Conservation (phyloP, 129 eudicot species). For the Kitagawia praeruptora region DNA sequence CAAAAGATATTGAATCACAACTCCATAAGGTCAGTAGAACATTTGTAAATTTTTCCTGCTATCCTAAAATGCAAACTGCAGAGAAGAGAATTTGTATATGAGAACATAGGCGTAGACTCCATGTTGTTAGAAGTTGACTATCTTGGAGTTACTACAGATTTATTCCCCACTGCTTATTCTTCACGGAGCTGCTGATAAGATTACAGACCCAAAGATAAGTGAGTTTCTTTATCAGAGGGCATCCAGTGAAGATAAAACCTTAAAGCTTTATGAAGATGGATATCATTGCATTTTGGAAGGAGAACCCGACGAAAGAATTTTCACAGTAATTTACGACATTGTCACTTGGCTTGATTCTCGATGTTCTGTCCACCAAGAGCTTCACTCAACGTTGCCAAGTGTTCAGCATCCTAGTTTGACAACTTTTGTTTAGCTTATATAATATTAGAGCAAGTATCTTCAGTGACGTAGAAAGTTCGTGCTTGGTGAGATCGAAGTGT, state of each 20-base stretch:
- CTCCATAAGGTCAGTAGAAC: conserved; percentile 49
- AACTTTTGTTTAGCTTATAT: background rate
- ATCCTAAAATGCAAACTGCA: background rate
- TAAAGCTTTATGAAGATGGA: conserved; percentile 73
- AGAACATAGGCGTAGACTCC: background rate
- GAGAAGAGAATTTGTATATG: background rate
- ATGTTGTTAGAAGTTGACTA: background rate
- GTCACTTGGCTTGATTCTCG: conserved; percentile 68
- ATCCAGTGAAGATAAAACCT: conserved; percentile 62
- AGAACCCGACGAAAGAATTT: conserved; percentile 79
- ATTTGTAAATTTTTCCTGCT: background rate
- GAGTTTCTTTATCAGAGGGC: conserved; percentile 57
- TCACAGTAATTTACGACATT: conserved; percentile 58
- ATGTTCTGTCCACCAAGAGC: conserved; percentile 23
- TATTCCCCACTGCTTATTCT: conserved; percentile 64
- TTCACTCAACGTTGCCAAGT: background rate
- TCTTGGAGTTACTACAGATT: conserved; percentile 25
- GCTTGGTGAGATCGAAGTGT: background rate
- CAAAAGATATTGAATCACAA: conserved; percentile 57
- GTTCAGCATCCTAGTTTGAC: background rate
- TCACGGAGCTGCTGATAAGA: conserved; percentile 70
- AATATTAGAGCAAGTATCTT: background rate
- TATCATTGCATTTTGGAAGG: conserved; percentile 89
- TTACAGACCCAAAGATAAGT: conserved; percentile 74
- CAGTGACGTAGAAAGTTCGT: too few species aligned